Conservation (phyloP, 1,284 basidiomycete genomes). For the Coniophora puteana region DNA sequence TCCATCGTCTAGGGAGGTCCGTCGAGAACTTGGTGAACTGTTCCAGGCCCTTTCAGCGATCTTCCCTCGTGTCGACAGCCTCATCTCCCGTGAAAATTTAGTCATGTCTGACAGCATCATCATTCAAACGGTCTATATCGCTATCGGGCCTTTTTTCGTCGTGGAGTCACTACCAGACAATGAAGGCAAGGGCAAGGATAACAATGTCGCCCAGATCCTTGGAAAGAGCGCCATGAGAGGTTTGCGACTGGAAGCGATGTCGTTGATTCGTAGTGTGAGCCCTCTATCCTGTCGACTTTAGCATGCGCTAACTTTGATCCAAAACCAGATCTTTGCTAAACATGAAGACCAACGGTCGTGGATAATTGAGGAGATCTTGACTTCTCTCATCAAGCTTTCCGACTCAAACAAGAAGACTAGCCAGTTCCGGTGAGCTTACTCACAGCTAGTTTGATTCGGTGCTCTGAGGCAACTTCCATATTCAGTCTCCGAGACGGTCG, state of each 20-base stretch:
- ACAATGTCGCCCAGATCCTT: constrained; percentile 56
- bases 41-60: constrained; percentile 67
- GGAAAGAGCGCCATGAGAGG: constrained; percentile 77
- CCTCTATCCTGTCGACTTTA: constrained; percentile 9
- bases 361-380: constrained; percentile 95
- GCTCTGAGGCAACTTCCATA: background rate
- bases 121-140: constrained; percentile 88
- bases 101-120: constrained; percentile 86
- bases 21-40: constrained; percentile 57
- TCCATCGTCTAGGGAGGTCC: constrained; percentile 37
- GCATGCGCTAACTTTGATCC: constrained; percentile 5
- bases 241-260: constrained; percentile 77
- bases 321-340: constrained; percentile 77
- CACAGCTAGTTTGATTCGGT: background rate
- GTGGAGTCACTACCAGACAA: constrained; percentile 54
- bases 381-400: constrained; percentile 84
- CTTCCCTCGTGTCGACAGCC: constrained; percentile 63
- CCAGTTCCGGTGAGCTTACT: constrained; percentile 67
- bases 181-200: constrained; percentile 51
- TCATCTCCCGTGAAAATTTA: constrained; percentile 64
- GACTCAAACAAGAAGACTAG: constrained; percentile 86
- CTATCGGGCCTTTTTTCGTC: constrained; percentile 91
- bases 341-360: constrained; percentile 88
- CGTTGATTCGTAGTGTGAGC: constrained; percentile 78
- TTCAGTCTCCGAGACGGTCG: constrained; percentile 73